phyloP scores from a whole-genome alignment of 2,329 filamentous ascomycete genomes.

The Plectosphaerella plurivora region DNA sequence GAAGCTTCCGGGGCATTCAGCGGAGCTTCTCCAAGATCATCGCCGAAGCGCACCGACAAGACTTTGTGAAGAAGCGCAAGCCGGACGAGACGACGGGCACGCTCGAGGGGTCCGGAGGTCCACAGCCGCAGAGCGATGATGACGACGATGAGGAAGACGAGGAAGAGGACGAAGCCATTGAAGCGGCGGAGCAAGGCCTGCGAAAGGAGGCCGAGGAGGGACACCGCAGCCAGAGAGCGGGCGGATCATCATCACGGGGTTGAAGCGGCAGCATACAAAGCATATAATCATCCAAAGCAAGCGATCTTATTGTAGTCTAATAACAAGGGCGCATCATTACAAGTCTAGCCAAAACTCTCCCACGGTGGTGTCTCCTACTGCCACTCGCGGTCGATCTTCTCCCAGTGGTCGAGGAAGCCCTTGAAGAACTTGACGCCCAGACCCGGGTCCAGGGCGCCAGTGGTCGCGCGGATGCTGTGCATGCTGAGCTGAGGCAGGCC shows the following conservation, averaged over 20 bases:
- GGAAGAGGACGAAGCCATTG: no score
- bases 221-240: background rate
- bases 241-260: background rate
- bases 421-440: slow-evolving; percentile 85
- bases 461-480: slow-evolving; percentile 89
- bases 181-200: no score
- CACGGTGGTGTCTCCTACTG: slow-evolving; percentile 19
- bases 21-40: slow-evolving; percentile 58
- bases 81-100: slow-evolving; percentile 21
- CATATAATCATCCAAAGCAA: no score
- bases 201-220: background rate
- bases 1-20: slow-evolving; percentile 12
- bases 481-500: slow-evolving; percentile 90
- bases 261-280: no score
- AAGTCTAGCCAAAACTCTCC: background rate
- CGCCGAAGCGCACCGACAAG: slow-evolving; percentile 79
- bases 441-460: slow-evolving; percentile 79
- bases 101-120: slow-evolving; percentile 8
- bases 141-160: slow-evolving; percentile 19
- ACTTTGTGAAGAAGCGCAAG: slow-evolving; percentile 77
- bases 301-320: no score
- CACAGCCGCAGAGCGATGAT: slow-evolving; percentile 15
- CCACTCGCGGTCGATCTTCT: slow-evolving; percentile 81
- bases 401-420: slow-evolving; percentile 83
- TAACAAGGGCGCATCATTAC: background rate